These are phyloP conservation scores for Myxozyma monticola DNA, from an alignment of 805 yeast species.

Conservation along the genomic window DNA sequence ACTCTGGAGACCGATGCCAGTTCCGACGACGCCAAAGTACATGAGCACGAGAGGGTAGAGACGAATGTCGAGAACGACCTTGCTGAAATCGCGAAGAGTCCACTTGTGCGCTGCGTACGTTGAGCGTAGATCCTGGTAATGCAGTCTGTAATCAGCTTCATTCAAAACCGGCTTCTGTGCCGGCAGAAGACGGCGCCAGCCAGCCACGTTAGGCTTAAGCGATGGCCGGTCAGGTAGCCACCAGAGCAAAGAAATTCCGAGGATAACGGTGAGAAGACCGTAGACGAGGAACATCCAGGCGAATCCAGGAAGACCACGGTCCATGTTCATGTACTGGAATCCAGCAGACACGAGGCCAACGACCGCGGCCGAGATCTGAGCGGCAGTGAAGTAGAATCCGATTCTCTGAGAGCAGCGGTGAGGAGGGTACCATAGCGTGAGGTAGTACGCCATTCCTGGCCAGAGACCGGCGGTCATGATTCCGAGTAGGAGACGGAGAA, in stretches of 20 bases:
- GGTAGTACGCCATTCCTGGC: constrained; percentile 79
- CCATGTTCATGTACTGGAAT: constrained; percentile 77
- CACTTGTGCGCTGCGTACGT: constrained; percentile 44
- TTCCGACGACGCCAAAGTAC: constrained; percentile 92
- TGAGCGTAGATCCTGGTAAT: constrained; percentile 40
- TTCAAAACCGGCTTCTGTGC: constrained; percentile 49
- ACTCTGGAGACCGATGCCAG: constrained; percentile 84
- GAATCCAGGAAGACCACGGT: constrained; percentile 73
- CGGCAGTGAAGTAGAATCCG: constrained; percentile 89
- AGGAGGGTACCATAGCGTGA: constrained; percentile 82
- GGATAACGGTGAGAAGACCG: constrained; percentile 65
- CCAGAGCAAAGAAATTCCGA: constrained; percentile 67
- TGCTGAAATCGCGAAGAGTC: constrained; percentile 58
- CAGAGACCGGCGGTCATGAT: constrained; percentile 69
- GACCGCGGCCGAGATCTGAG: constrained; percentile 86
- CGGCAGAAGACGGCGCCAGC: constrained; percentile 28
- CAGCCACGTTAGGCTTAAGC: constrained; percentile 25
- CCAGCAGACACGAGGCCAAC: constrained; percentile 88
- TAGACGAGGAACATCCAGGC: constrained; percentile 82
- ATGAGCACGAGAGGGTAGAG: constrained; percentile 80
- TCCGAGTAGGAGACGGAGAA: constrained; percentile 71
- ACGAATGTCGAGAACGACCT: constrained; percentile 60
- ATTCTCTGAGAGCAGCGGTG: constrained; percentile 73
- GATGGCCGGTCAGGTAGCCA: constrained; percentile 84
- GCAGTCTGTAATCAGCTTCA: constrained; percentile 54